Evolutionary conservation across 1,139 yeast species (phyloP), one percentile per base, ranked within the genome.

Genomic region (Yamadazyma triangularis): DNA sequence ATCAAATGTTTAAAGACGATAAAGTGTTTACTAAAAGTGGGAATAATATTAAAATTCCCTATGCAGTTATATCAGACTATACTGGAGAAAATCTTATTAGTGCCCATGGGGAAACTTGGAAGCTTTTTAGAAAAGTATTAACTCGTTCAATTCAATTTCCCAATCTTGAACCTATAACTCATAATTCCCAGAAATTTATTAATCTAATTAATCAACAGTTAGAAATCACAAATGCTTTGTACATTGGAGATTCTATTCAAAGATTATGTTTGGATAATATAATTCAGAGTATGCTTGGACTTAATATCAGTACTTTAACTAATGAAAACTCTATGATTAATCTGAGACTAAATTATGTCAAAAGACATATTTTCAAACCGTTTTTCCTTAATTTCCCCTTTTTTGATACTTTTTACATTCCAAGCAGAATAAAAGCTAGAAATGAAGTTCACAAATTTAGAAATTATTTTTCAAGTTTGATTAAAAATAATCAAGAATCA

Each of bases 11-110:
- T 38, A 69, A 61, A 41, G 60, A 75, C 32, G 79, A 74, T 35
- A 58, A 64, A 15, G 50, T 62, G 1, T 77, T 64, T 50, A 72
- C 74, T 3, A 77, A 77, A 41, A 73, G 79, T 44, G 84, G 84
- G 0, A 77, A 77, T 36, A 80, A 76, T 23, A 57, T 62, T 29
- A 77, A 77, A 44, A 75, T 75, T 12, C 82, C 83, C 0, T 60
- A 71, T 34, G 66, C 81, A 6, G 73, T 76, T 2, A 47, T 77
- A 23, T 70, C 81, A 1, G 59, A 60, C 8, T 77, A 77, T 40
- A 74, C 82, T 0, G 84, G 84, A 0, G 82, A 77, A 38, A 77
- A 77, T 45, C 61, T 77, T 2, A 77, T 77, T 18, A 75, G 82
- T 42, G 73, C 82, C 1, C 79, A 75, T 45, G 80, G 80, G 0